phyloP scores from a whole-genome alignment of 1,284 basidiomycete genomes.

The Psilocybe mexicana region DNA sequence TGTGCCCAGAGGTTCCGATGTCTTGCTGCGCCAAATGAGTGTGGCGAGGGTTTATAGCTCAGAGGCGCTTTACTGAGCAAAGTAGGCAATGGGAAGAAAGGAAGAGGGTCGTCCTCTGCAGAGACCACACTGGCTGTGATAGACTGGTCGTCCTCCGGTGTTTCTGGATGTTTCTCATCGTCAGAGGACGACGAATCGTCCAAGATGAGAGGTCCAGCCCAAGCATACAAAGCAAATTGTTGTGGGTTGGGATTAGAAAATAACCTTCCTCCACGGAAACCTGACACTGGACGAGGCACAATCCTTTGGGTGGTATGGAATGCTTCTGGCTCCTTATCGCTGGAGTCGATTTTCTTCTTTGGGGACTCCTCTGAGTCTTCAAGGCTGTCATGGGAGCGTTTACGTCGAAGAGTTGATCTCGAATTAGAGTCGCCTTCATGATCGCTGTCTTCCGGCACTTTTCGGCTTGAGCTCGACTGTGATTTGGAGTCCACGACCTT shows the following conservation, averaged over 20 bases:
- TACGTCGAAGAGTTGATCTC: constrained; percentile 34
- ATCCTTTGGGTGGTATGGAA: constrained; percentile 33
- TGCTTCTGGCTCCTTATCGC: constrained; percentile 23
- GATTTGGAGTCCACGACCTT: constrained; percentile 22
- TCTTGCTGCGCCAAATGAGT: not conserved
- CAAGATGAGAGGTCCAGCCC: constrained; percentile 43
- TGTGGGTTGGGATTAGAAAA: constrained; percentile 48
- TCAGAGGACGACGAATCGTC: constrained; percentile 43
- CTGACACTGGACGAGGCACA: constrained; percentile 37
- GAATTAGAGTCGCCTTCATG: constrained; percentile 24
- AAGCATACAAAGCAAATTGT: constrained; percentile 44
- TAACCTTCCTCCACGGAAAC: constrained; percentile 40
- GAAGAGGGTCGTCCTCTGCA: constrained; percentile 19
- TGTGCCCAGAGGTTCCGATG: not conserved
- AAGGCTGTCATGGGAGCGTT: constrained; percentile 32
- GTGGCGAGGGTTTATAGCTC: constrained; percentile 38
- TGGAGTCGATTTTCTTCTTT: constrained; percentile 28
- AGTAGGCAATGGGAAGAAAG: constrained; percentile 20
- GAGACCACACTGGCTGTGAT: constrained; percentile 29
- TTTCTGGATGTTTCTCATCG: constrained; percentile 50
- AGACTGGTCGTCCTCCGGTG: constrained; percentile 46
- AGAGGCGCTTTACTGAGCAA: constrained; percentile 32
- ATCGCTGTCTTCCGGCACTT: constrained; percentile 16
- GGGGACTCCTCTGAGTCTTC: constrained; percentile 34
- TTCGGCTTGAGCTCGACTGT: constrained; percentile 11